These are phyloP conservation scores for Phytophthora lateralis DNA, from an alignment of 352 stramenopile genomes.

Conservation along the genomic window DNA sequence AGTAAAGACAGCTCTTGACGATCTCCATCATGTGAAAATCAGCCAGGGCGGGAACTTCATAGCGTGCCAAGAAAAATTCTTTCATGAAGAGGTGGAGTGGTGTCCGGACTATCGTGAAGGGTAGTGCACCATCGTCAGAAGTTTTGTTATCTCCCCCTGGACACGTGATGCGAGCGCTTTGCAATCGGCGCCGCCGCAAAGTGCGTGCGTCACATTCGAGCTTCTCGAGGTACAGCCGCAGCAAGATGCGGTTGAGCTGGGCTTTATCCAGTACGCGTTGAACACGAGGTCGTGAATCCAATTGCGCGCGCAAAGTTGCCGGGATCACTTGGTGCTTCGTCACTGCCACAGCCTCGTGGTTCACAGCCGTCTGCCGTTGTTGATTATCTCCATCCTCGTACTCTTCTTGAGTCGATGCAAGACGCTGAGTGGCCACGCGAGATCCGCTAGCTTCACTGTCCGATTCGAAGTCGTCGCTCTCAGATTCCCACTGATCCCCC, in stretches of 20 bases:
- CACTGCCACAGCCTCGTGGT: conserved; percentile 24
- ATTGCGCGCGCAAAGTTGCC: conserved; percentile 50
- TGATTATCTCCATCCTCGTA: conserved; percentile 12
- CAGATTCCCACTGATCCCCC: conserved; percentile 21
- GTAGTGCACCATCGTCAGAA: conserved; percentile 1
- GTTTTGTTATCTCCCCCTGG: neutral
- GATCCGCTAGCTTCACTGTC: conserved; percentile 10
- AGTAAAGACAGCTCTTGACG: conserved; percentile 63
- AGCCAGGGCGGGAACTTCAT: conserved; percentile 59
- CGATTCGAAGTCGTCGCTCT: conserved; percentile 19
- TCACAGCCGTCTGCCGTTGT: neutral
- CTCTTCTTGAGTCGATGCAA: neutral
- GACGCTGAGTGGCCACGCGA: neutral
- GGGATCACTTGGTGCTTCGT: conserved; percentile 56
- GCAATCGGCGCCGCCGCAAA: conserved; percentile 31
- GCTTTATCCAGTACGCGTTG: conserved; percentile 61
- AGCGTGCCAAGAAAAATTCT: conserved; percentile 55
- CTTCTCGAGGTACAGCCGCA: conserved; percentile 59
- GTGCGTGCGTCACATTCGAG: conserved; percentile 49
- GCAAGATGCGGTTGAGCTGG: conserved; percentile 47
- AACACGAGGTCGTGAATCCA: conserved; percentile 54
- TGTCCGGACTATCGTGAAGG: conserved; percentile 11
- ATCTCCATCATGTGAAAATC: conserved; percentile 79
- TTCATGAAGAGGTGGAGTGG: conserved; percentile 63
- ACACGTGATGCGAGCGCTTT: conserved; percentile 9